These are phyloP conservation scores for Actinomucor elegans DNA, from an alignment of 371 early-diverging fungal genomes.

Conservation along the genomic window DNA sequence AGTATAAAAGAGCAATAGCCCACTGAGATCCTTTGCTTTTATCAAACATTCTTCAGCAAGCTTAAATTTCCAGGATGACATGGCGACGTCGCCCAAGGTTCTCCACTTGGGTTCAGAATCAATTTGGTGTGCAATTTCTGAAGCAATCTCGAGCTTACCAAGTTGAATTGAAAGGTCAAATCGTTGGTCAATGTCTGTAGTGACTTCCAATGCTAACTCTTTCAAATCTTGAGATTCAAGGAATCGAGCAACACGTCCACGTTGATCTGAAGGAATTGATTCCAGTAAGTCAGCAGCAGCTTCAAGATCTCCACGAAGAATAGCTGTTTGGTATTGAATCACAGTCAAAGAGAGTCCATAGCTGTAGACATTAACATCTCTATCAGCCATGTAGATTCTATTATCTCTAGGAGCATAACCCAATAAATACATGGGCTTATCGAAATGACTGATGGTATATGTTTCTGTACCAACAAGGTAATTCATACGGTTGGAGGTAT, in stretches of 20 bases:
- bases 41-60: constrained; percentile 90
- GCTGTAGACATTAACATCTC: constrained; percentile 85
- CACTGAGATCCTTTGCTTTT: constrained; percentile 87
- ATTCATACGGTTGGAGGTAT: constrained; percentile 85
- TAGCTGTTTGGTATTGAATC: constrained; percentile 95
- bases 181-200: constrained; percentile 91
- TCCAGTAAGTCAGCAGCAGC: constrained; percentile 80
- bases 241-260: constrained; percentile 91
- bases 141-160: constrained; percentile 80
- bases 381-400: constrained; percentile 91
- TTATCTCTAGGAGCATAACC: constrained; percentile 95
- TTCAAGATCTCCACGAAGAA: constrained; percentile 89
- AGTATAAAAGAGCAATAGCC: constrained; percentile 87
- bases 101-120: constrained; percentile 91
- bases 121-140: constrained; percentile 79
- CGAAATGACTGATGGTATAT: constrained; percentile 93
- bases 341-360: constrained; percentile 90
- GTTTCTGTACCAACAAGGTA: constrained; percentile 93
- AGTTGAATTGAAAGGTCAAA: constrained; percentile 94
- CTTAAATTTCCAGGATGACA: constrained; percentile 83
- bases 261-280: constrained; percentile 81
- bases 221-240: constrained; percentile 90
- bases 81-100: constrained; percentile 87
- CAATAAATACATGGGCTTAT: constrained; percentile 85
- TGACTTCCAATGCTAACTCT: constrained; percentile 89